A percentile compares a stretch with the other conserved stretches of the same genome.
phyloP scores from a whole-genome alignment of 2,329 filamentous ascomycete genomes.

The Hypoxylon sp. region DNA sequence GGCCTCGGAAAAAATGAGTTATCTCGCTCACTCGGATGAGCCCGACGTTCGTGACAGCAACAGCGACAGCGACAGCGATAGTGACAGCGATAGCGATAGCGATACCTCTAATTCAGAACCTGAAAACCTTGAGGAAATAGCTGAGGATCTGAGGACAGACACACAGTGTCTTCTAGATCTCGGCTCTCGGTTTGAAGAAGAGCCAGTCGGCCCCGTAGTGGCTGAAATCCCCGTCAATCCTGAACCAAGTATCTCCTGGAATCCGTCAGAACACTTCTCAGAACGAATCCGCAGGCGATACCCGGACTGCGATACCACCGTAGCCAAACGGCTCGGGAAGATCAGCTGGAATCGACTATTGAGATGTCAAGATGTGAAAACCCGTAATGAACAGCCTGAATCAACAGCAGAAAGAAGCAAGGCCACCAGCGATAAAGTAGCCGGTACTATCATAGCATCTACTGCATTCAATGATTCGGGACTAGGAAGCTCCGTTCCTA shows the following conservation, averaged over 20 bases:
- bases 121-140: conserved; percentile 38
- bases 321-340: not conserved
- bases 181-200: conserved; percentile 34
- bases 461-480: conserved; percentile 1
- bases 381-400: not conserved
- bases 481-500: not conserved
- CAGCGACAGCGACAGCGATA: not conserved
- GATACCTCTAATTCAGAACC: not conserved
- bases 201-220: conserved; percentile 3
- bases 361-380: not conserved
- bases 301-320: not conserved
- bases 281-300: not conserved
- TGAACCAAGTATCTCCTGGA: not conserved
- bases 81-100: not conserved
- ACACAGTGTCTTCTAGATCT: conserved; percentile 42
- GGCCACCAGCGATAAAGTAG: not conserved
- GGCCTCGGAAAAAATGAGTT: not conserved
- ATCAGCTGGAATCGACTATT: not conserved
- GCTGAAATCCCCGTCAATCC: not conserved
- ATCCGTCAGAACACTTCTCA: not conserved
- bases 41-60: not conserved
- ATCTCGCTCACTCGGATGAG: not conserved
- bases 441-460: not conserved
- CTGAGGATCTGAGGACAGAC: conserved; percentile 43
- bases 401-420: not conserved